Conservation (phyloP, 306 rosid genomes). For the Abrus pulchellus region DNA sequence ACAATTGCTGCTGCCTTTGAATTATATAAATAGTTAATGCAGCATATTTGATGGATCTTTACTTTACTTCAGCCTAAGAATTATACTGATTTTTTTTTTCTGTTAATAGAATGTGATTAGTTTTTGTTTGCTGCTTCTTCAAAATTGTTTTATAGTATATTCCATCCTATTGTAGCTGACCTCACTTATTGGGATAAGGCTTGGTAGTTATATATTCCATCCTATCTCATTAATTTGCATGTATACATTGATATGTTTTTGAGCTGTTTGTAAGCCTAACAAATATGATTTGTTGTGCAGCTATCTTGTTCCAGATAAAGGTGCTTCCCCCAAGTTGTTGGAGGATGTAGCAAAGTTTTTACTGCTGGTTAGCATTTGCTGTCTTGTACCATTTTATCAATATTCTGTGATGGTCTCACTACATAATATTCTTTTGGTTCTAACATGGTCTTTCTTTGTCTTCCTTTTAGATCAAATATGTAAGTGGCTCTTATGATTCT, state of each 20-base stretch:
- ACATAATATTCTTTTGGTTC: neutral
- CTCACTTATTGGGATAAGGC: too few species aligned
- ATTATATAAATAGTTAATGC: slow-evolving; percentile 34
- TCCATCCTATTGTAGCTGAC: neutral
- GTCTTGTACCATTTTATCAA: slow-evolving; percentile 26
- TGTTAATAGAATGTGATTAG: neutral
- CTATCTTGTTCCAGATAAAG: slow-evolving; percentile 65
- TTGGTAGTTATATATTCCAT: too few species aligned
- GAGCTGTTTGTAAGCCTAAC: slow-evolving; percentile 15
- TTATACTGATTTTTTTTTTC: slow-evolving; percentile 4
- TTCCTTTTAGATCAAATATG: slow-evolving; percentile 73
- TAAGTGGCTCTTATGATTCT: slow-evolving; percentile 81
- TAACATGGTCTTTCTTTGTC: neutral
- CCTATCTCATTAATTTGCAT: neutral
- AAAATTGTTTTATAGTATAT: slow-evolving; percentile 4
- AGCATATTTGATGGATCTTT: neutral
- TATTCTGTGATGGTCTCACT: neutral
- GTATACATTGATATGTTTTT: neutral
- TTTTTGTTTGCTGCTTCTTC: slow-evolving; percentile 28
- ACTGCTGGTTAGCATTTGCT: slow-evolving; percentile 67
- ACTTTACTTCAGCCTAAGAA: neutral
- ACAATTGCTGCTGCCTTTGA: slow-evolving; percentile 9
- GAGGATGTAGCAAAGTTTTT: slow-evolving; percentile 65
- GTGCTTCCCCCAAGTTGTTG: slow-evolving; percentile 55
- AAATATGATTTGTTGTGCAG: slow-evolving; percentile 56